phyloP scores from a whole-genome alignment of 2,329 filamentous ascomycete genomes.

The Fusarium concolor region DNA sequence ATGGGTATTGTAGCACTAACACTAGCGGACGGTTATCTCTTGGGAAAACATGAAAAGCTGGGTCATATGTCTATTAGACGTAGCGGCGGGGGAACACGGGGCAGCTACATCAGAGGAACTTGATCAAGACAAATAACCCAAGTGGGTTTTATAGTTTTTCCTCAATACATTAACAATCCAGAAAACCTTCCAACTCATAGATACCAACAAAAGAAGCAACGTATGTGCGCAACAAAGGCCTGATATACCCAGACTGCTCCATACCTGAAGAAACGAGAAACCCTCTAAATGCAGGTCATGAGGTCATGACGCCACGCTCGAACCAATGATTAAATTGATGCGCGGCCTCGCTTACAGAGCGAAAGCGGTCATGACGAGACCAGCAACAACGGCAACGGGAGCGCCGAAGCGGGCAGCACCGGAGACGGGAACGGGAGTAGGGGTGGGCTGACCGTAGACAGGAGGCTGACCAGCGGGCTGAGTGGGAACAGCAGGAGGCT shows the following conservation, averaged over 20 bases:
- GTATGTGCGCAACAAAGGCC: constrained; percentile 48
- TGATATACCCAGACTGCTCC: constrained; percentile 42
- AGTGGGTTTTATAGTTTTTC: constrained; percentile 45
- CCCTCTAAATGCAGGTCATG: constrained; percentile 49
- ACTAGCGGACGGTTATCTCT: constrained; percentile 15
- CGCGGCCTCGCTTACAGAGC: constrained; percentile 55
- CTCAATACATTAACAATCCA: constrained; percentile 49
- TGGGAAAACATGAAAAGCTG: constrained; percentile 19
- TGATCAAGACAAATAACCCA: constrained; percentile 47
- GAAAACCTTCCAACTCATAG: constrained; percentile 45
- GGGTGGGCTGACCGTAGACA: constrained; percentile 37
- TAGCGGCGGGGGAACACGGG: constrained; percentile 42
- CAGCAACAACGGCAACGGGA: constrained; percentile 55
- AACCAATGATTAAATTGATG: constrained; percentile 38
- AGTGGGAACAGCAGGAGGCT: constrained; percentile 44
- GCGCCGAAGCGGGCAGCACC: constrained; percentile 51
- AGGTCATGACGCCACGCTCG: constrained; percentile 46
- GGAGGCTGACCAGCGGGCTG: constrained; percentile 33
- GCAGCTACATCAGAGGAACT: constrained; percentile 43
- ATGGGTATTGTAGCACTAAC: constrained; percentile 36
- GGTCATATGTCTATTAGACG: constrained; percentile 48
- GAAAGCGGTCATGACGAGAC: constrained; percentile 56
- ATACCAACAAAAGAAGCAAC: constrained; percentile 44
- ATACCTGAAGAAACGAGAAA: constrained; percentile 44
- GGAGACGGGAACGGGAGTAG: constrained; percentile 44